Evolutionary conservation across 169 alveolate species (phyloP), one percentile per base, ranked within the genome.

Genomic region (Plasmodium coatneyi): DNA sequence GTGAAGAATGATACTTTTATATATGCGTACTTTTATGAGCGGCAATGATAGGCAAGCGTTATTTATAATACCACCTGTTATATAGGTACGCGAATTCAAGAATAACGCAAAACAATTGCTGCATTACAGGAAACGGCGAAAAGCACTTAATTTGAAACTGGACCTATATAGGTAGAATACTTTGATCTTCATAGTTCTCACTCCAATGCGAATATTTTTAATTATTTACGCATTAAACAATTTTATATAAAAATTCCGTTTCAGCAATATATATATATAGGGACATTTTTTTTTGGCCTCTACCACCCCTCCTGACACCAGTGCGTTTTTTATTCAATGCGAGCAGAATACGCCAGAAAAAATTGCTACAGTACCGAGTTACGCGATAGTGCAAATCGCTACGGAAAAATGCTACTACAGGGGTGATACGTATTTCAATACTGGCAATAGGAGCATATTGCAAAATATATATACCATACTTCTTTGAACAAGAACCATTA

Each of bases 261-360:
- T 49, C 7, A 14, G 60, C 60, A 49, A 49, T 14, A 14, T 14
- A 49, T 14, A 14, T 14, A 14, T 49, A 49, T 12, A 6, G 60
- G 60, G 60, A 12, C 19, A 49, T 1, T 14, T 49, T 49, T 49
- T 14, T 14, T 12, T 12, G n/a, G 60, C 22, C 60, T 3, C 25
- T 6, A 14, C 60, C 72, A 80, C 87, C 87, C 87, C 87, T 80
- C 87, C n/a, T 52, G 66, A 49, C 87, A 80, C 87, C 78, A 80
- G 72, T 80, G 12, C 3, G 14, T 43, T 19, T 80, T 80, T 22
- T 28, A 39, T 80, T 78, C 78, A 39, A 25, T 80, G 16, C 34
- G n/a, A 41, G 5, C 28, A 28, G 5, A 36, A 49, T 14, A 6
- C 60, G 22, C 7, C 22, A 19, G 34, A n/a, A 81, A 54, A 41